Evolutionary conservation across 2,329 filamentous ascomycete genomes (phyloP), one percentile per base, ranked within the genome.

Genomic region (Claviceps maximensis): DNA sequence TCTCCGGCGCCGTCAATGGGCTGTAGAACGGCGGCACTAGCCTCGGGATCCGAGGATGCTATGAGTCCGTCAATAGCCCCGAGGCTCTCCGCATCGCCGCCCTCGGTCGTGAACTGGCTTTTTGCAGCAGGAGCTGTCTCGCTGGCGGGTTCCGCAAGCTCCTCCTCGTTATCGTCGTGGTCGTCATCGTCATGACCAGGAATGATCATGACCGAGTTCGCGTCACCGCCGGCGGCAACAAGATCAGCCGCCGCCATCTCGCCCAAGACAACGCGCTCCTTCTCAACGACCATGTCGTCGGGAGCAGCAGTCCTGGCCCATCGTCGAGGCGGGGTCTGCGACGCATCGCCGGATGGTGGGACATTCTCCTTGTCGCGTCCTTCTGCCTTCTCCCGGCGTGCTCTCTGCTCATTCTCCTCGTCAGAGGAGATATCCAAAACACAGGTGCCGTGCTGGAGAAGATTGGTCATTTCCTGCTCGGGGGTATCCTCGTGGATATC

Each of bases 401-500:
- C 69, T 63, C 78, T 78, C 49, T 72, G 75, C 62, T 79, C 76
- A 29, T 71, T 78, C 67, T 90, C 86, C 65, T 95, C 90, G 61
- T 95, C 90, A 23, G 88, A 90, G 59, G 83, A 89, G 62, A 97
- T 89, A 65, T 97, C 91, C 3, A 97, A 78, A 0, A 85, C 83
- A 58, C 85, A 84, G 8, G 91, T 91, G 53, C 85, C 86, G 72
- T 96, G 91, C 69, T 96, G 87, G 71, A 97, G 87, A 41, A 95
- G 74, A 62, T 95, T 96, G 61, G 89, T 88, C 69, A 93, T 87
- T 65, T 95, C 85, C 64, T 96, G 87, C 65, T 95, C 87, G 8
- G 86, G 80, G 0, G 87, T 89, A 67, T 98, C 91, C 65, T 95
- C 88, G 65, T 96, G 84, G 62, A 98, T 97, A 55, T 91, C 86